Evolutionary conservation across 2,329 filamentous ascomycete species (phyloP).

Genomic region (Beauveria medogensis): DNA sequence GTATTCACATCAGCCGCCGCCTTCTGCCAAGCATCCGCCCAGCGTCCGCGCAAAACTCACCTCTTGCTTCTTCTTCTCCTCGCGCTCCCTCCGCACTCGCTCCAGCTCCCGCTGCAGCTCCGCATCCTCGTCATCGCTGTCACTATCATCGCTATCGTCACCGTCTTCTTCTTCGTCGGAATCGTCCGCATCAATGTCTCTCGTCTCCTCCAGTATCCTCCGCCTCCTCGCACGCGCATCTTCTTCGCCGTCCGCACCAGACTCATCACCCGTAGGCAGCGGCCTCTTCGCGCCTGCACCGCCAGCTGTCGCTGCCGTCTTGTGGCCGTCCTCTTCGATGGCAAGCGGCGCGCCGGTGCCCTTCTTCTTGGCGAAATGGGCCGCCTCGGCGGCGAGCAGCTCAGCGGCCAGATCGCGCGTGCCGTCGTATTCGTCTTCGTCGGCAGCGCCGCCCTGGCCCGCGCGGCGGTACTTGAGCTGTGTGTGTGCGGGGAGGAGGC

Average conservation of each 20-base stretch:
- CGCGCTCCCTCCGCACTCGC: constrained; percentile 76
- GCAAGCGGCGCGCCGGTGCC: constrained; percentile 43
- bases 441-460: constrained; percentile 79
- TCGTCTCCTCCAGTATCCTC: constrained; percentile 78
- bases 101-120: constrained; percentile 88
- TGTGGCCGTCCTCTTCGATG: constrained; percentile 40
- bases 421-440: constrained; percentile 64
- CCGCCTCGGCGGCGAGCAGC: constrained; percentile 79
- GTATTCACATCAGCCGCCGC: background rate
- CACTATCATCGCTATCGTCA: constrained; percentile 36
- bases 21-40: background rate
- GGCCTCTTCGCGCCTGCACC: constrained; percentile 52
- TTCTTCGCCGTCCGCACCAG: constrained; percentile 37
- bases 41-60: constrained; percentile 12
- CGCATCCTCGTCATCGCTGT: constrained; percentile 50
- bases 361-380: constrained; percentile 78
- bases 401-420: constrained; percentile 78
- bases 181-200: constrained; percentile 73
- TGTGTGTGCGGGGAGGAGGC: constrained; percentile 87
- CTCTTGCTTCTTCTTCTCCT: constrained; percentile 34
- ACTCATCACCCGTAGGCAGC: constrained; percentile 18
- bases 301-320: constrained; percentile 19
- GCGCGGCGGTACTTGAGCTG: constrained; percentile 79
- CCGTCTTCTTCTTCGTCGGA: constrained; percentile 53
- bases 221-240: constrained; percentile 75